These are phyloP conservation scores for Apiotrichum sp. DNA, from an alignment of 1,284 basidiomycete genomes.

Conservation along the genomic window DNA sequence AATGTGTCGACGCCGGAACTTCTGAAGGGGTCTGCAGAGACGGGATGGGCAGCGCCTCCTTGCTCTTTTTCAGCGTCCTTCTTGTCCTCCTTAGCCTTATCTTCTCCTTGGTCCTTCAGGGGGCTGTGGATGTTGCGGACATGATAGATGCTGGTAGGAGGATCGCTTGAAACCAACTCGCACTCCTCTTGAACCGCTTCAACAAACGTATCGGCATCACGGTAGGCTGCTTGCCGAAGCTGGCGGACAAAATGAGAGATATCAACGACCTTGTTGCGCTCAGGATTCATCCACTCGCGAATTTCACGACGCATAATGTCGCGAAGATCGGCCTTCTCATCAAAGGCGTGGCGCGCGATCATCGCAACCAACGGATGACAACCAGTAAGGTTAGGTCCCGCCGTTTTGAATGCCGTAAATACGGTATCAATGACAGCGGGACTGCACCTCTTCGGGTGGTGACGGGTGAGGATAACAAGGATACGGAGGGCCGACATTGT, in stretches of 20 bases:
- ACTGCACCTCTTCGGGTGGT: slow-evolving; percentile 60
- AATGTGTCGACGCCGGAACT: slow-evolving; percentile 12
- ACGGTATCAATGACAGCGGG: slow-evolving; percentile 60
- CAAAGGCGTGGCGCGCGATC: slow-evolving; percentile 83
- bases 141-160: slow-evolving; percentile 54
- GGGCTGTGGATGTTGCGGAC: slow-evolving; percentile 57
- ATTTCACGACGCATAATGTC: slow-evolving; percentile 77
- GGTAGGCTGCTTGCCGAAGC: slow-evolving; percentile 71
- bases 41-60: neutral
- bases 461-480: slow-evolving; percentile 72
- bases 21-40: slow-evolving; percentile 51
- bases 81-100: slow-evolving; percentile 7
- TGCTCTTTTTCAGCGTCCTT: slow-evolving; percentile 2
- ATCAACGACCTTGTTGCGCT: slow-evolving; percentile 66
- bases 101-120: slow-evolving; percentile 11
- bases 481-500: slow-evolving; percentile 71
- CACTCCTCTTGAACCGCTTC: slow-evolving; percentile 65
- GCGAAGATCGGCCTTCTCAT: slow-evolving; percentile 63
- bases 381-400: slow-evolving; percentile 47
- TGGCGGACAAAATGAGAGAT: slow-evolving; percentile 67
- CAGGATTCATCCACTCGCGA: slow-evolving; percentile 64
- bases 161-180: slow-evolving; percentile 62
- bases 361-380: slow-evolving; percentile 79
- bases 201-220: slow-evolving; percentile 74
- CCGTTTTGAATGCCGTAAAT: slow-evolving; percentile 57